These are phyloP conservation scores for Cladosporium sphaerospermum DNA, from an alignment of 2,329 filamentous ascomycete species.

Conservation along the genomic window DNA sequence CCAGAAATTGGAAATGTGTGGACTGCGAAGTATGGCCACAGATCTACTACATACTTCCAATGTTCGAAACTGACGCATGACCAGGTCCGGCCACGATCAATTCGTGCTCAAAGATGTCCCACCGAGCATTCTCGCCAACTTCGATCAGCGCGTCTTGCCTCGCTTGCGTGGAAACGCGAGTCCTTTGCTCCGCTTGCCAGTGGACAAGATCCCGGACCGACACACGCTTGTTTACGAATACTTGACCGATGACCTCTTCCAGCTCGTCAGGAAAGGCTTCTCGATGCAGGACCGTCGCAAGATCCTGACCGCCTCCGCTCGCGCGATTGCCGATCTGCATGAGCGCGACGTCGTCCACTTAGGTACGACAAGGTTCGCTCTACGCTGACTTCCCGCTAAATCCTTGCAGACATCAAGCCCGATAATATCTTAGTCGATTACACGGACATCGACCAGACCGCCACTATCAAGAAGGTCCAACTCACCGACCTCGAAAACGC, in stretches of 20 bases:
- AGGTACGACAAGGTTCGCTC: slow-evolving; percentile 15
- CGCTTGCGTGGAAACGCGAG: no score
- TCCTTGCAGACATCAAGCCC: slow-evolving; percentile 25
- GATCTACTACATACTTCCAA: background rate
- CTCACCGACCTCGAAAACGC: slow-evolving; percentile 30
- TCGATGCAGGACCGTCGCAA: slow-evolving; percentile 17
- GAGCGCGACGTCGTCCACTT: slow-evolving; percentile 24
- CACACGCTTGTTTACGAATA: slow-evolving; percentile 24
- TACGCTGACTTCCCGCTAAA: slow-evolving; percentile 10
- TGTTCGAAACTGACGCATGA: background rate
- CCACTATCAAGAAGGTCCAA: slow-evolving; percentile 20
- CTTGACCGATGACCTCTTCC: slow-evolving; percentile 21
- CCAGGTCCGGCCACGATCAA: slow-evolving; percentile 17
- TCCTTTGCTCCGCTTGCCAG: slow-evolving; percentile 20
- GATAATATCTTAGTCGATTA: slow-evolving; percentile 27
- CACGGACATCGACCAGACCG: background rate
- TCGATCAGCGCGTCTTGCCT: slow-evolving; percentile 21
- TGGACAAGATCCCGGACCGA: slow-evolving; percentile 20
- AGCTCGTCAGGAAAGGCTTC: slow-evolving; percentile 16
- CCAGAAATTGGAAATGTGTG: slow-evolving; percentile 28
- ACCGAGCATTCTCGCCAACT: slow-evolving; percentile 16
- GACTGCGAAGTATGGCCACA: slow-evolving; percentile 23
- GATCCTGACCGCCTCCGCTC: slow-evolving; percentile 23
- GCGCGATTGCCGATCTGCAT: slow-evolving; percentile 25
- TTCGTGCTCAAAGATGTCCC: slow-evolving; percentile 26